These are phyloP conservation scores for Cucumis sativus DNA, from an alignment of 306 rosid species.

Conservation along the genomic window DNA sequence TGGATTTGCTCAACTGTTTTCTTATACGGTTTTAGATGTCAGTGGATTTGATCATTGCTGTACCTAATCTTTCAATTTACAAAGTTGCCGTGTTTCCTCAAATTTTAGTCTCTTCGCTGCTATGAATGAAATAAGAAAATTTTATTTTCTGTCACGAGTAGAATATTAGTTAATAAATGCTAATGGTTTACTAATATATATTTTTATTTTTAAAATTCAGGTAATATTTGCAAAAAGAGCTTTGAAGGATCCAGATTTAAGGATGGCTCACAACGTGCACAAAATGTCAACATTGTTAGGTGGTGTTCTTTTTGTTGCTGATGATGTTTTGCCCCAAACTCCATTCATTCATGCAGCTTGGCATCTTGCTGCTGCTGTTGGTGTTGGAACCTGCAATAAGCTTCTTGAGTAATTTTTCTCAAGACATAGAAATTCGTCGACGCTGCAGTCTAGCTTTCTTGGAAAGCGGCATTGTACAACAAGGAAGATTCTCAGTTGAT, in stretches of 20 bases:
- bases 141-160: background rate
- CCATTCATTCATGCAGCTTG: slow-evolving; percentile 95
- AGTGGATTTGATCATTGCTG: background rate
- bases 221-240: slow-evolving; percentile 87
- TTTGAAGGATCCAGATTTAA: slow-evolving; percentile 70
- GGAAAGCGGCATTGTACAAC: background rate
- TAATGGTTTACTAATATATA: background rate
- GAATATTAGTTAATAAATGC: background rate
- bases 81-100: no score
- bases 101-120: background rate
- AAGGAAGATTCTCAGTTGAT: background rate
- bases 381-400: slow-evolving; percentile 85
- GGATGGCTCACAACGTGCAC: slow-evolving; percentile 64
- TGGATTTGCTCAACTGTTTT: background rate
- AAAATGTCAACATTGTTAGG: slow-evolving; percentile 75
- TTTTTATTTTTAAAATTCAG: slow-evolving; percentile 22
- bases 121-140: background rate
- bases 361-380: slow-evolving; percentile 98
- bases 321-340: slow-evolving; percentile 62
- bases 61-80: background rate
- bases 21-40: background rate
- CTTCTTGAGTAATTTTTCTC: slow-evolving; percentile 56
- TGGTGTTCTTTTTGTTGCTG: slow-evolving; percentile 70
- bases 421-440: background rate
- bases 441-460: background rate